Percentiles rank a stretch among this genome's conserved stretches.
These are phyloP conservation scores for Plenodomus biglobosus DNA, from an alignment of 2,329 filamentous ascomycete species.

Conservation along the genomic window DNA sequence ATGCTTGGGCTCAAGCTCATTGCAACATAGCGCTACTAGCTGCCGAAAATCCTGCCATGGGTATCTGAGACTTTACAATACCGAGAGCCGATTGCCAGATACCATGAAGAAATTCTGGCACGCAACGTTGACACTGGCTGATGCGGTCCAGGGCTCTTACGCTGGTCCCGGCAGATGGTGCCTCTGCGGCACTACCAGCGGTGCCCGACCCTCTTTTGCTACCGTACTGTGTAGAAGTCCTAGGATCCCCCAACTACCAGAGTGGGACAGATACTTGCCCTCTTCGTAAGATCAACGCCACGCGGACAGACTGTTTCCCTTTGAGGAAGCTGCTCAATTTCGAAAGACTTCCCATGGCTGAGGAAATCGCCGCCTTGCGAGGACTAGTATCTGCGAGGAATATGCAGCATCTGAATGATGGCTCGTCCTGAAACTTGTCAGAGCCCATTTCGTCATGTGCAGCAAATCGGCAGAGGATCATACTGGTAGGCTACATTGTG, in stretches of 20 bases:
- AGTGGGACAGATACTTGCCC: constrained; percentile 3
- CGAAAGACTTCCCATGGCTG: background rate
- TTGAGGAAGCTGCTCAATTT: background rate
- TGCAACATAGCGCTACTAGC: background rate
- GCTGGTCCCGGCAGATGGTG: constrained; percentile 11
- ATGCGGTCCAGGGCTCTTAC: background rate
- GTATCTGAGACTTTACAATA: background rate
- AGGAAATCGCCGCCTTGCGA: background rate
- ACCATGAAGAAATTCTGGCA: background rate
- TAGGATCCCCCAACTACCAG: constrained; percentile 12
- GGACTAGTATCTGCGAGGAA: background rate
- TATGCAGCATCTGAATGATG: background rate
- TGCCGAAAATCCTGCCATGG: background rate
- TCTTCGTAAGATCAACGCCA: background rate
- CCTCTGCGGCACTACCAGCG: constrained; percentile 14
- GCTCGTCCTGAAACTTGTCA: background rate
- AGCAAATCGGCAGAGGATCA: background rate
- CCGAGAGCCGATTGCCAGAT: background rate
- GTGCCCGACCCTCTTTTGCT: constrained; percentile 11
- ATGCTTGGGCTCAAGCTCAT: background rate
- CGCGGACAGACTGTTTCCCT: background rate
- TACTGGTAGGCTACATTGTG: background rate
- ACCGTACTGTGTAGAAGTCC: constrained; percentile 13
- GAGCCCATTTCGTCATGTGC: no score
- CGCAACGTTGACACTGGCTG: background rate